Conservation (phyloP, 23 red algal species). For the Gracilariopsis chorda region DNA sequence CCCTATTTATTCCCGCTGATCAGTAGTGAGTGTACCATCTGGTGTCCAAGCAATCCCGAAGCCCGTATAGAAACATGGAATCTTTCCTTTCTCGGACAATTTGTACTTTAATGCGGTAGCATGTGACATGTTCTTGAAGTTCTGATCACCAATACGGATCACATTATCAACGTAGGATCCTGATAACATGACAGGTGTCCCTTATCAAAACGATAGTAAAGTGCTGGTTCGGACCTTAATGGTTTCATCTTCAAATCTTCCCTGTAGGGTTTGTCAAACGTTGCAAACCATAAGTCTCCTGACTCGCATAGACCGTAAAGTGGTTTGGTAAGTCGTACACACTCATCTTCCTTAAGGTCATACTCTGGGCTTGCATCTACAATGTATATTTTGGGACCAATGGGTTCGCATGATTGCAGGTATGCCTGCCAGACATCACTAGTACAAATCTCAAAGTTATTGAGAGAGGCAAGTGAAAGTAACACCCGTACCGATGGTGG, state of each 20-base stretch:
- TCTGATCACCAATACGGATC: neutral
- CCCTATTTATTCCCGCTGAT: too few relatives aligned
- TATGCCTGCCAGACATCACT: slow-evolving; percentile 14
- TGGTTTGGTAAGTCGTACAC: neutral
- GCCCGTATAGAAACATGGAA: neutral
- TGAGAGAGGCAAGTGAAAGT: neutral
- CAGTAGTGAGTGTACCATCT: too few relatives aligned
- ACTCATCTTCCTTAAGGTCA: neutral
- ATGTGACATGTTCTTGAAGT: neutral
- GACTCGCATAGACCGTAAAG: neutral
- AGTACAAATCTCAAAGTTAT: neutral
- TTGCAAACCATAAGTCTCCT: neutral
- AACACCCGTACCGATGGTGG: neutral
- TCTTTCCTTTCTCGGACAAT: neutral
- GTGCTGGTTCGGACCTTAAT: neutral
- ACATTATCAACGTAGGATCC: neutral
- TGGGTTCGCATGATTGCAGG: neutral
- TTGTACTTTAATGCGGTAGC: neutral
- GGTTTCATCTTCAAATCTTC: neutral
- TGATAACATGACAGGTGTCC: neutral
- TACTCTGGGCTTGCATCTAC: neutral
- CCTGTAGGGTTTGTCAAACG: neutral
- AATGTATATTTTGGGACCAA: neutral
- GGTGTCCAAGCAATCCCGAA: neutral
- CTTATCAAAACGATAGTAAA: neutral